phyloP scores from a whole-genome alignment of 495 filamentous ascomycete species.

The Recurvomyces mirabilis region DNA sequence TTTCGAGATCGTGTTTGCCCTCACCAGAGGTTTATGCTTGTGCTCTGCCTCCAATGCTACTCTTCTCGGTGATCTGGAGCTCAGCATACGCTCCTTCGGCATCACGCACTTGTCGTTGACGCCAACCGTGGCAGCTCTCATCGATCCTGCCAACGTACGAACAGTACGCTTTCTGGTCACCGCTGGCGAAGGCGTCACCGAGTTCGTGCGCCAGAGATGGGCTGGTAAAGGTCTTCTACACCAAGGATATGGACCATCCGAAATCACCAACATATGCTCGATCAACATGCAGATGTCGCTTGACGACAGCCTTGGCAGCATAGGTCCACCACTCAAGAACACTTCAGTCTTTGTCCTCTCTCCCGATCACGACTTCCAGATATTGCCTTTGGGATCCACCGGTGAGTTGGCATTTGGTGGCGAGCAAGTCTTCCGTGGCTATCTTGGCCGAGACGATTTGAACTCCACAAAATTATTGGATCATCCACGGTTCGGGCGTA shows the following conservation, averaged over 20 bases:
- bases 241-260: constrained; percentile 63
- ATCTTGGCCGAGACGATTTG: constrained; percentile 47
- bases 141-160: constrained; percentile 52
- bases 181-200: constrained; percentile 59
- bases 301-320: constrained; percentile 42
- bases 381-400: constrained; percentile 53
- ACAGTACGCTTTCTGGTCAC: constrained; percentile 55
- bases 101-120: constrained; percentile 72
- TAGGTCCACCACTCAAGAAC: constrained; percentile 56
- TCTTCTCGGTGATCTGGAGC: constrained; percentile 53
- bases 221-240: constrained; percentile 50
- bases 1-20: constrained; percentile 66
- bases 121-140: constrained; percentile 59
- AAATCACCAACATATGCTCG: constrained; percentile 67
- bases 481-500: constrained; percentile 52
- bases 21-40: constrained; percentile 50
- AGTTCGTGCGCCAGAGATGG: constrained; percentile 55
- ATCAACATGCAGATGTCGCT: constrained; percentile 38
- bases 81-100: constrained; percentile 41
- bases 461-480: constrained; percentile 50
- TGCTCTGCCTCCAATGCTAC: constrained; percentile 56
- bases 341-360: constrained; percentile 59
- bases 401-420: constrained; percentile 82
- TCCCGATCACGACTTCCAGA: constrained; percentile 26
- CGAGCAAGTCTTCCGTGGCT: constrained; percentile 61